Evolutionary conservation across 768 basidiomycete genomes (phyloP).

Genomic region (Tricholoma matsutake): DNA sequence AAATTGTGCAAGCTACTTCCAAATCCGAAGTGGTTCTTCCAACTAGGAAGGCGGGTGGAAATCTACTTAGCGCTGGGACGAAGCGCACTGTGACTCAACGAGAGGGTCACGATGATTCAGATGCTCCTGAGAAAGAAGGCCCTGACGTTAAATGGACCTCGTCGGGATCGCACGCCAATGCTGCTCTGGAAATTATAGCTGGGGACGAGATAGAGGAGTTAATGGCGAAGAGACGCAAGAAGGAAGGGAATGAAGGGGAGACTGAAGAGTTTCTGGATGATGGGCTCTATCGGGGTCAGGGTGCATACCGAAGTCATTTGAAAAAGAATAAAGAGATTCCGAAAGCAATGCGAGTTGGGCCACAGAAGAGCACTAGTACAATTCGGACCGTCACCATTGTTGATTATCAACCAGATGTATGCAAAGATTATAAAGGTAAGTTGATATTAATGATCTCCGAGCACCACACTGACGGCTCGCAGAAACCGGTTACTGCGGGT

Average conservation of each 20-base stretch:
- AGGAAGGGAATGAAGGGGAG: constrained; percentile 52
- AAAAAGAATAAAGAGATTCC: constrained; percentile 82
- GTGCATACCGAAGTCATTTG: constrained; percentile 75
- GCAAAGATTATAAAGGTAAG: constrained; percentile 98
- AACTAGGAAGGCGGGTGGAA: constrained; percentile 59
- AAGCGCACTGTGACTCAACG: constrained; percentile 57
- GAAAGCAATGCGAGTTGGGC: constrained; percentile 85
- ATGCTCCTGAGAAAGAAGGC: constrained; percentile 54
- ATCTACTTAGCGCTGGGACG: constrained; percentile 60
- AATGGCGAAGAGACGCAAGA: constrained; percentile 63
- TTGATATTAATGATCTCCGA: constrained; percentile 14
- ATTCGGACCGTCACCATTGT: constrained; percentile 93
- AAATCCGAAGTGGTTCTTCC: constrained; percentile 79
- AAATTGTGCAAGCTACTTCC: constrained; percentile 22
- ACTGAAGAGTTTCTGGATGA: constrained; percentile 71
- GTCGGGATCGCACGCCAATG: constrained; percentile 69
- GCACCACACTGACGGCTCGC: constrained; percentile 11
- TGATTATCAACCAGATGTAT: constrained; percentile 99
- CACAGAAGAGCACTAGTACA: constrained; percentile 71
- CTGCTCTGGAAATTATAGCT: constrained; percentile 73
- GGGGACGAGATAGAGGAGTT: constrained; percentile 80
- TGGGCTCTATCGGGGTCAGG: constrained; percentile 84
- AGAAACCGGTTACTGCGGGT: constrained; percentile 99
- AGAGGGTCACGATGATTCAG: constrained; percentile 51
- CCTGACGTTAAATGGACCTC: constrained; percentile 79